Evolutionary conservation across 257 asterid genomes (phyloP).

Genomic region (Lantana camara): DNA sequence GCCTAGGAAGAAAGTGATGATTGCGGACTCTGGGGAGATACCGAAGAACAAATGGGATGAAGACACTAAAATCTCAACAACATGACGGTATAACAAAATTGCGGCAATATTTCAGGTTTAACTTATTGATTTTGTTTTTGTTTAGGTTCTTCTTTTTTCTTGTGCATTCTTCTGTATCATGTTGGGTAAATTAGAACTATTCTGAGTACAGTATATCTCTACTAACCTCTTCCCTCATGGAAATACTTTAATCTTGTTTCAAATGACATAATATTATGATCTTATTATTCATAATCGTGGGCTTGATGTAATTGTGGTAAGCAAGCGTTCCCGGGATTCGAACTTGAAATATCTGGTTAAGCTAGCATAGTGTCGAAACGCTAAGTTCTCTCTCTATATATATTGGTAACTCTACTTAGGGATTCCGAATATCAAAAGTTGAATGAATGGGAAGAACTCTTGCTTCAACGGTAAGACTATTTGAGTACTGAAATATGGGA

Average conservation of each 20-base stretch:
- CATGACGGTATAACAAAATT: slow-evolving; percentile 4
- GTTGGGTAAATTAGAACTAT: slow-evolving; percentile 16
- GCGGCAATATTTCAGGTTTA: slow-evolving; percentile 27
- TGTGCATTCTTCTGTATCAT: slow-evolving; percentile 31
- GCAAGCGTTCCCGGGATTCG: no score
- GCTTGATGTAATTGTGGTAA: no score
- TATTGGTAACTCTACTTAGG: no score
- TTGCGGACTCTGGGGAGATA: slow-evolving; percentile 85
- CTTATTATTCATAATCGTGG: no score
- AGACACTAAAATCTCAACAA: slow-evolving; percentile 40
- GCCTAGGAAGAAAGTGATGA: slow-evolving; percentile 82
- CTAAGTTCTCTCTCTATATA: no score
- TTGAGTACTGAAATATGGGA: slow-evolving; percentile 24
- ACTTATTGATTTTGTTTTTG: slow-evolving; percentile 24
- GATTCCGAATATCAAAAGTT: no score
- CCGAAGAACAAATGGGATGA: slow-evolving; percentile 87
- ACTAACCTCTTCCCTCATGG: slow-evolving; percentile 18
- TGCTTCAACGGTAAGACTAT: slow-evolving; percentile 49
- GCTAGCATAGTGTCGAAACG: no score
- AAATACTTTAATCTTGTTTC: neutral
- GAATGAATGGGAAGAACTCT: no score
- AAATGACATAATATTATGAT: no score
- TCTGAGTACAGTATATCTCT: slow-evolving; percentile 1
- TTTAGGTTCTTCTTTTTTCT: neutral
- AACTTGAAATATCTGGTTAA: no score